phyloP scores from a whole-genome alignment of 805 yeast species.

The Suhomyces vadensis region DNA sequence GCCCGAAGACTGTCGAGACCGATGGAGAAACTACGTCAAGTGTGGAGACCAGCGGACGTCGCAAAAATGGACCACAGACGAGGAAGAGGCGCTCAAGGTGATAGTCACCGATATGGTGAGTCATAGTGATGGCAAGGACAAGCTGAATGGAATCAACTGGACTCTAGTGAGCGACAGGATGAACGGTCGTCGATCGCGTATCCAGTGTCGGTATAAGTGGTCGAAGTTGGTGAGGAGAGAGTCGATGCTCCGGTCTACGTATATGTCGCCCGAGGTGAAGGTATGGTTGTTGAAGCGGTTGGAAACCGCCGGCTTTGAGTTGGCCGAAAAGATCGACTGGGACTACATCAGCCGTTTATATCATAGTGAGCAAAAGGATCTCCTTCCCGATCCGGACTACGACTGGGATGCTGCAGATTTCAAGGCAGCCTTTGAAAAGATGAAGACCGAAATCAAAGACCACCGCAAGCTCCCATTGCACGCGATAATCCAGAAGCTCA shows the following conservation, averaged over 20 bases:
- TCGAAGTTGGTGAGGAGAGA: constrained; percentile 72
- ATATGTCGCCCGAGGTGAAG: constrained; percentile 35
- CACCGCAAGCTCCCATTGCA: constrained; percentile 16
- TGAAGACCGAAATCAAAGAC: constrained; percentile 55
- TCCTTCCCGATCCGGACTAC: constrained; percentile 12
- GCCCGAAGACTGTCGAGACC: constrained; percentile 97
- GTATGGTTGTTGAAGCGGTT: constrained; percentile 39
- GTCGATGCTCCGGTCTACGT: constrained; percentile 29
- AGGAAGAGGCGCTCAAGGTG: constrained; percentile 61
- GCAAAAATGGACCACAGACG: constrained; percentile 78
- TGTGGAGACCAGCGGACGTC: constrained; percentile 78
- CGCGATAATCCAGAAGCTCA: constrained; percentile 3
- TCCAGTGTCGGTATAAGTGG: constrained; percentile 97
- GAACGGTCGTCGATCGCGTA: constrained; percentile 86
- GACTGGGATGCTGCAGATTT: constrained; percentile 65
- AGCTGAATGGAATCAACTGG: constrained; percentile 71
- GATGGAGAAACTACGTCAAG: constrained; percentile 94
- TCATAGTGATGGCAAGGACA: constrained; percentile 13
- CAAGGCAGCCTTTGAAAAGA: constrained; percentile 58
- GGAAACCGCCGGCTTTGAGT: constrained; percentile 25
- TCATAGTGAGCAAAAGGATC: constrained; percentile 26
- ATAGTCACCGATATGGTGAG: constrained; percentile 52
- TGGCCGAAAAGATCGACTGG: constrained; percentile 37
- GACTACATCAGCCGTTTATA: constrained; percentile 29
- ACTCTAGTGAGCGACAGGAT: constrained; percentile 85